Conservation (phyloP, 495 filamentous ascomycete species). For the Aspergillus olivimuriae region DNA sequence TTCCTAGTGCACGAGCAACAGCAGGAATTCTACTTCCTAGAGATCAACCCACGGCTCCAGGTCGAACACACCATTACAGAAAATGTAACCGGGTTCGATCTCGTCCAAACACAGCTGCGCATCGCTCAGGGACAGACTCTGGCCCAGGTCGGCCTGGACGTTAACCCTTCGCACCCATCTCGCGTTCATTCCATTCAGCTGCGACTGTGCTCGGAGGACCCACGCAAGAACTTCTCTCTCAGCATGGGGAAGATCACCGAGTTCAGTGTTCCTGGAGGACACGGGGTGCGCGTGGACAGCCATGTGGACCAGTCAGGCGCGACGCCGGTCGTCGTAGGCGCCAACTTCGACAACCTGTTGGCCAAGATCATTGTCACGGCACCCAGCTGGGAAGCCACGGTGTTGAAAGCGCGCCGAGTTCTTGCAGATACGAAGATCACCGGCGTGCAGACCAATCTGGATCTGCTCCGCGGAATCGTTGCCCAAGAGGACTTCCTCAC, state of each 20-base stretch:
- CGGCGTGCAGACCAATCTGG: conserved; percentile 52
- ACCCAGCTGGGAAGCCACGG: conserved; percentile 41
- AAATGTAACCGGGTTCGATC: conserved; percentile 47
- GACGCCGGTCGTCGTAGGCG: conserved; percentile 35
- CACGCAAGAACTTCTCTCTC: conserved; percentile 43
- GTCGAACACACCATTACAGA: conserved; percentile 52
- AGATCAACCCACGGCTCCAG: conserved; percentile 58
- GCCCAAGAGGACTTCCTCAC: conserved; percentile 39
- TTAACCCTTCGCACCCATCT: conserved; percentile 23
- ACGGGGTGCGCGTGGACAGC: conserved; percentile 52
- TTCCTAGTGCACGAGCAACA: conserved; percentile 53
- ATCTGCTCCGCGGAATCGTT: conserved; percentile 47
- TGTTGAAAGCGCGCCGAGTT: conserved; percentile 47
- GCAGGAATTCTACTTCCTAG: conserved; percentile 55
- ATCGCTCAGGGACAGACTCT: conserved; percentile 47
- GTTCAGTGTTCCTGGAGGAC: conserved; percentile 47
- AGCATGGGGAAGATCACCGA: conserved; percentile 53
- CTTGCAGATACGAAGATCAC: conserved; percentile 46
- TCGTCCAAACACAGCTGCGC: conserved; percentile 49
- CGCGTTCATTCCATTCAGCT: conserved; percentile 47
- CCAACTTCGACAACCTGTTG: conserved; percentile 54
- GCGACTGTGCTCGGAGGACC: conserved; percentile 52
- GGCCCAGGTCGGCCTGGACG: conserved; percentile 31
- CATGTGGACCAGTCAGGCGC: conserved; percentile 33
- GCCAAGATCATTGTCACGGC: conserved; percentile 58